Evolutionary conservation across 2,329 filamentous ascomycete genomes (phyloP).

Genomic region (Byssochlamys sp.): DNA sequence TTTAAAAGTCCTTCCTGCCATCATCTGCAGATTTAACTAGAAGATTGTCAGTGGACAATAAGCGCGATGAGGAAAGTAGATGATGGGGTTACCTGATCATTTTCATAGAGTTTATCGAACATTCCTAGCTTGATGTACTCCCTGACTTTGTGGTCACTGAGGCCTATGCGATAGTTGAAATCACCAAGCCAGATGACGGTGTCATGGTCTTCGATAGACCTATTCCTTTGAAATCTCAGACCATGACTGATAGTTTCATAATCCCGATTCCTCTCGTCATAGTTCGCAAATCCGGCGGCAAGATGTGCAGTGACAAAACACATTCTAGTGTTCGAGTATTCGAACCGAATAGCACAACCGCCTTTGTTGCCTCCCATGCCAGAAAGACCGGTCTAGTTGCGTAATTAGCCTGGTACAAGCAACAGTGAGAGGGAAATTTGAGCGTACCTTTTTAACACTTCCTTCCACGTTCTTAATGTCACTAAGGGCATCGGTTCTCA

Average conservation of each 20-base stretch:
- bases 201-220: conserved; percentile 83
- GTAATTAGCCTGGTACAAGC: conserved; percentile 9
- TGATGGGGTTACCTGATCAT: conserved; percentile 60
- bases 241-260: conserved; percentile 82
- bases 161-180: conserved; percentile 94
- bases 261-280: conserved; percentile 89
- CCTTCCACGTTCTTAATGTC: conserved; percentile 96
- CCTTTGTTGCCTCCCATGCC: conserved; percentile 98
- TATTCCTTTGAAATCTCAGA: conserved; percentile 79
- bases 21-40: conserved; percentile 89
- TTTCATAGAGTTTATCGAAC: conserved; percentile 71
- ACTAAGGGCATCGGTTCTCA: conserved; percentile 64
- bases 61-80: not conserved
- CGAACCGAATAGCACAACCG: conserved; percentile 88
- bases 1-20: conserved; percentile 76
- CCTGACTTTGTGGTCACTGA: conserved; percentile 67
- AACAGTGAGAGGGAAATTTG: not conserved
- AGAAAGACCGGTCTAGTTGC: conserved; percentile 65
- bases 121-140: conserved; percentile 63
- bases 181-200: conserved; percentile 91
- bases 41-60: conserved; percentile 1
- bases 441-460: conserved; percentile 68
- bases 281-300: conserved; percentile 90
- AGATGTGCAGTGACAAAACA: conserved; percentile 96
- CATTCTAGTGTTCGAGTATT: conserved; percentile 82